Evolutionary conservation across 306 rosid species (phyloP).

Genomic region (Prunus mira): DNA sequence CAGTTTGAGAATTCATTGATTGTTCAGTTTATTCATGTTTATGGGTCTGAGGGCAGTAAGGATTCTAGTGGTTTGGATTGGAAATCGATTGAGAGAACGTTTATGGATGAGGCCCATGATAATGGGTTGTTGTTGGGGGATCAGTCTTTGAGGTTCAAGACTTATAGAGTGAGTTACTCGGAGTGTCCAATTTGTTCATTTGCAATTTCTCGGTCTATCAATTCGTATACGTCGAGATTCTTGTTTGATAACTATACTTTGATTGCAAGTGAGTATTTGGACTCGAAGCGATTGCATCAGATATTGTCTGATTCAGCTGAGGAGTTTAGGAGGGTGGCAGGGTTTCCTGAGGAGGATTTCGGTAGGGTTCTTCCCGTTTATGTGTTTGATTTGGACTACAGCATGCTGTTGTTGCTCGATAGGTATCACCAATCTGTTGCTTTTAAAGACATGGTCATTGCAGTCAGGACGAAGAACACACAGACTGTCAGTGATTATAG

Average conservation of each 20-base stretch:
- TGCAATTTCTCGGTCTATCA: conserved; percentile 67
- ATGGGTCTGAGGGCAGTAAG: conserved; percentile 35
- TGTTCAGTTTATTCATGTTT: conserved; percentile 70
- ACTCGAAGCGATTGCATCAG: conserved; percentile 81
- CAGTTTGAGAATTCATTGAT: conserved; percentile 58
- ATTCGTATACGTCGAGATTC: conserved; percentile 84
- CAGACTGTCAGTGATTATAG: conserved; percentile 96
- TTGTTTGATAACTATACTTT: conserved; percentile 83
- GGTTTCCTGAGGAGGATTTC: conserved; percentile 64
- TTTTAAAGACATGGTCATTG: conserved; percentile 92
- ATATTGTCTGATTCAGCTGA: conserved; percentile 64
- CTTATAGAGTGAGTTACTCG: conserved; percentile 38
- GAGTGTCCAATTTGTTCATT: conserved; percentile 65
- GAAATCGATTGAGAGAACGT: conserved; percentile 56
- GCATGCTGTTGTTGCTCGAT: conserved; percentile 56
- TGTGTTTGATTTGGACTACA: conserved; percentile 79
- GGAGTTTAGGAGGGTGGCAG: conserved; percentile 60
- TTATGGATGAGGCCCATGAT: conserved; percentile 56
- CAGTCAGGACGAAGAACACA: conserved; percentile 74
- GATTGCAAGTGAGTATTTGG: conserved; percentile 96
- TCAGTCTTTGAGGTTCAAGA: conserved; percentile 64
- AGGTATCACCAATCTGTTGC: conserved; percentile 90
- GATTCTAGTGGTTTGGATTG: conserved; percentile 61
- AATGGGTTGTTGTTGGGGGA: conserved; percentile 58
- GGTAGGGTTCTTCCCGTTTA: conserved; percentile 81